A percentile compares a stretch with the other conserved stretches of the same genome.
These are phyloP conservation scores for Fusarium foetens DNA, from an alignment of 2,329 filamentous ascomycete species.

Conservation along the genomic window DNA sequence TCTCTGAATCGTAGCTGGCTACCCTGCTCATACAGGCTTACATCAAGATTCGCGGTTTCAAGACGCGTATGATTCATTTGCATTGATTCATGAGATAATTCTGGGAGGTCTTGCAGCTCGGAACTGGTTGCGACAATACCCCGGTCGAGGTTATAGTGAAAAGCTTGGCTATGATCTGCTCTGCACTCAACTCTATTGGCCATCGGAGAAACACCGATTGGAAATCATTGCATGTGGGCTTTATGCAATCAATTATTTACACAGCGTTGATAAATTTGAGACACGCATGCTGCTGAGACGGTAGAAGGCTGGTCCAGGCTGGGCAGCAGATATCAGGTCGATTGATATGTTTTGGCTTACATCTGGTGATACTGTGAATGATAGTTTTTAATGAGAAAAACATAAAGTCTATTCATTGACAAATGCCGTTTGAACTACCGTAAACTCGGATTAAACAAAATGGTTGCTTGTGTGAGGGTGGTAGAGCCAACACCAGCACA, in stretches of 20 bases:
- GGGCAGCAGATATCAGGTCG: background rate
- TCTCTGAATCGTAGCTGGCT: background rate
- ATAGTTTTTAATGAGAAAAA: background rate
- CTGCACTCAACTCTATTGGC: background rate
- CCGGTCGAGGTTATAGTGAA: background rate
- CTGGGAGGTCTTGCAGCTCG: background rate
- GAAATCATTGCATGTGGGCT: background rate
- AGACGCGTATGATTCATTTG: background rate
- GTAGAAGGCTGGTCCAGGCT: background rate
- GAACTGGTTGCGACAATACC: background rate
- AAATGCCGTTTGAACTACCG: background rate
- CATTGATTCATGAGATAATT: background rate
- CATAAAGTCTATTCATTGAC: background rate
- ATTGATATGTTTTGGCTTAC: background rate
- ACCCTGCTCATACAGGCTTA: background rate
- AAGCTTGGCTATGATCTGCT: conserved; percentile 7
- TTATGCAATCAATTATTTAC: conserved; percentile 3
- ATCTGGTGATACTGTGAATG: background rate
- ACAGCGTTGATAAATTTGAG: background rate
- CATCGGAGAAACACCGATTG: background rate
- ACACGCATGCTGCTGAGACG: background rate
- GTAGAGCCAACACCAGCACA: background rate
- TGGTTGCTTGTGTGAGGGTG: background rate
- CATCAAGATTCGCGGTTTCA: background rate
- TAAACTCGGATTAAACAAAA: background rate